Base-by-base conservation (phyloP, 805 yeast species). In the Zygoascus ofunaensis region DNA sequence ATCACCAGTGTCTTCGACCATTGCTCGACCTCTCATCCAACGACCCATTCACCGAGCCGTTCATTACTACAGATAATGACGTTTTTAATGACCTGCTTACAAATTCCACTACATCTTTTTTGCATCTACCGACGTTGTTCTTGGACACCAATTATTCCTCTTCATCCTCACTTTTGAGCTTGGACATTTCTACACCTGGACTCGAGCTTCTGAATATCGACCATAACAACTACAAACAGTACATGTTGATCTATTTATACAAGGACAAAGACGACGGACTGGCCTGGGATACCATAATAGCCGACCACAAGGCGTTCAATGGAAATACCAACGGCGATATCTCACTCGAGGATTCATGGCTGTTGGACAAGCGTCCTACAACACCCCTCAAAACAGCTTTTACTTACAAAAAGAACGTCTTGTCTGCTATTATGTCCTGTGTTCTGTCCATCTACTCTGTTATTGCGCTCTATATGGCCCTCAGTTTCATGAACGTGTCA, bases 401-500 rank as follows among this genome's bases (percentile, higher is more conserved):
- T 26, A 7, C 7, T 34, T 7, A 14, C 5, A 14, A 34, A 7
- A 7, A 7, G 7, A 34, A 8, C 36, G n/a, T 17, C 36, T 21
- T 37, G 30, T 14, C 41, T n/a, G 15, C 45, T 32, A 33, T 37
- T 18, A 32, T 40, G 32, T 46, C 37, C 15, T 39, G 5, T 20
- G 40, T 59, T 8, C 34, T 65, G 0, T 41, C 64, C 14, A 42
- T 46, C 14, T 69, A 57, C 55, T 49, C 52, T 7, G 52, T 66
- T 2, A 52, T 66, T 1, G 42, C 59, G 1, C 22, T 62, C 0
- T 70, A 66, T 49, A 56, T 66, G 33, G 18, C 63, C 4, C 47
- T 73, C 3, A 63, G 73, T 4, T 49, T 73, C n/a, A 50, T 63
- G 12, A 71, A 69, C 44, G 49, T 72, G 21, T 62, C 65, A 23